Evolutionary conservation across 2,329 filamentous ascomycete genomes (phyloP).

Genomic region (Didymosphaeria variabile): DNA sequence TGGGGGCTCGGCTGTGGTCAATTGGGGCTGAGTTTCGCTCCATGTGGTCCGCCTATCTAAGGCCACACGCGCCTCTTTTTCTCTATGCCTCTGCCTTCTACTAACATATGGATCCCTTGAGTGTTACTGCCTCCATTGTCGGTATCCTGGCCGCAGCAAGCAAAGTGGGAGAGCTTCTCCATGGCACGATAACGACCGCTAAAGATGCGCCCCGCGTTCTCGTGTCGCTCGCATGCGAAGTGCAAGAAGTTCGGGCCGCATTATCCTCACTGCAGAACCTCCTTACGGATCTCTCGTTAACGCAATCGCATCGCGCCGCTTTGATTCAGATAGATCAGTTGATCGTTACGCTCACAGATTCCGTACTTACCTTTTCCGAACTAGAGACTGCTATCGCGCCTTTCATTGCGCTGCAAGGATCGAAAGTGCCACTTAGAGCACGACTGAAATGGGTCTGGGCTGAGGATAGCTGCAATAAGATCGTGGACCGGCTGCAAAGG

Average conservation of each 20-base stretch:
- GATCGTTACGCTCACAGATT: constrained; percentile 17
- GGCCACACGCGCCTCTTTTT: too few species aligned
- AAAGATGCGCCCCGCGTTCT: constrained; percentile 18
- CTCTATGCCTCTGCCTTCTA: background rate
- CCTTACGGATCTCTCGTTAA: constrained; percentile 9
- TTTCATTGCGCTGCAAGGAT: background rate
- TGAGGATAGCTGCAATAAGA: constrained; percentile 4
- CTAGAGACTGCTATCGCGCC: constrained; percentile 12
- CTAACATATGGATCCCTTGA: constrained; percentile 19
- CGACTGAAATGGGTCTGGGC: constrained; percentile 14
- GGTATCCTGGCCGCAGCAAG: constrained; percentile 17
- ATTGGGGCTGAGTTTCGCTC: too few species aligned
- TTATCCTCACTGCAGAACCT: constrained; percentile 14
- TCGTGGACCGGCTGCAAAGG: constrained; percentile 15
- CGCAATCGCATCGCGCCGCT: constrained; percentile 15
- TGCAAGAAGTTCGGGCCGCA: constrained; percentile 10
- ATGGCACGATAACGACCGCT: constrained; percentile 7
- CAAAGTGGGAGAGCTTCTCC: constrained; percentile 9
- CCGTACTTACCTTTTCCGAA: constrained; percentile 14
- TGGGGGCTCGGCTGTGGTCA: too few species aligned
- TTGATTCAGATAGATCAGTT: constrained; percentile 17
- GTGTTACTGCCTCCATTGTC: constrained; percentile 19
- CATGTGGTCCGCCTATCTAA: too few species aligned
- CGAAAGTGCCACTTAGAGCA: background rate
- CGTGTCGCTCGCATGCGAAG: constrained; percentile 7